Evolutionary conservation across 257 asterid species (phyloP).

Genomic region (Phtheirospermum japonicum): DNA sequence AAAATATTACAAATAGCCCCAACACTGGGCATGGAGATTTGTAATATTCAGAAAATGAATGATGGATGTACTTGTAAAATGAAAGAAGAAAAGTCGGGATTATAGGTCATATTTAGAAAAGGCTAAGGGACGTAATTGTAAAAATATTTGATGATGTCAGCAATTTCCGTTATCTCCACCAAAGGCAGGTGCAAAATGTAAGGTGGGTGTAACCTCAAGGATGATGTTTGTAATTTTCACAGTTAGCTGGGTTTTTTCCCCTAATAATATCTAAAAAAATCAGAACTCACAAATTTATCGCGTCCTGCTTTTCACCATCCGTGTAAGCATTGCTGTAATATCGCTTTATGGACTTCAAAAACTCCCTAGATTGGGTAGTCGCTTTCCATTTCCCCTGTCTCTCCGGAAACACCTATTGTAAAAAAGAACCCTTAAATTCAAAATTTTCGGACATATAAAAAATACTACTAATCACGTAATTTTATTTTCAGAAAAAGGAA

Average conservation of each 20-base stretch:
- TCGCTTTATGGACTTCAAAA: constrained; percentile 92
- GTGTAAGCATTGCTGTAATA: constrained; percentile 97
- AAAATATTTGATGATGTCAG: no score
- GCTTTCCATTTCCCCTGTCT: constrained; percentile 99
- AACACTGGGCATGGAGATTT: no score
- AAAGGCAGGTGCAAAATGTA: no score
- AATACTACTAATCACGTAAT: constrained; percentile 15
- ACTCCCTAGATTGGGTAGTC: constrained; percentile 95
- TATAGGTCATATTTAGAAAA: no score
- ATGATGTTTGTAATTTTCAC: no score
- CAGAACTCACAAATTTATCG: constrained; percentile 79
- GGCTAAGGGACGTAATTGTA: no score
- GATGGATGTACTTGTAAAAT: no score
- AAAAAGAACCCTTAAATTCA: constrained; percentile 28
- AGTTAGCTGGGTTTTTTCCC: neutral
- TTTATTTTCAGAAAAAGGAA: constrained; percentile 14
- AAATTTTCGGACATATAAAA: neutral
- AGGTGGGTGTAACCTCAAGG: no score
- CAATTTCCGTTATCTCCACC: no score
- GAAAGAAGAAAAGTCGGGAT: no score
- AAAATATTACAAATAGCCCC: no score
- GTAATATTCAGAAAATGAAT: no score
- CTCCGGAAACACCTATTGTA: constrained; percentile 80
- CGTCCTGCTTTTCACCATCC: constrained; percentile 99
- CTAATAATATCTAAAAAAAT: neutral